phyloP scores from a whole-genome alignment of 129 eudicot species.

The Apium graveolens region DNA sequence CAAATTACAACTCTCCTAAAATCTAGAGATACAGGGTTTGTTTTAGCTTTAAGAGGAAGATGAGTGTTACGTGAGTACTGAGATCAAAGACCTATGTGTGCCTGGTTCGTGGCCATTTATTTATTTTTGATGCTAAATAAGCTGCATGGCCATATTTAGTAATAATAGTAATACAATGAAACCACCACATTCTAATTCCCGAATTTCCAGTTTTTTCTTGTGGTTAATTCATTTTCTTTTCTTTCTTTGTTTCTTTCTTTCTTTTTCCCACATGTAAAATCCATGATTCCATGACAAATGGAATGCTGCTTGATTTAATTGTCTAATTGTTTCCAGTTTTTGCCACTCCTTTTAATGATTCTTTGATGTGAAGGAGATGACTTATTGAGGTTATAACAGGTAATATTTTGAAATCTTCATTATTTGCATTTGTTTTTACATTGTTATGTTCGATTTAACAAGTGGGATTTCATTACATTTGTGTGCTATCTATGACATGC shows the following conservation, averaged over 20 bases:
- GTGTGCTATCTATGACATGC: not conserved
- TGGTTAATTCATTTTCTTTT: not conserved
- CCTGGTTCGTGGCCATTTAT: not conserved
- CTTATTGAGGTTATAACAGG: not conserved
- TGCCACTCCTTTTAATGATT: not conserved
- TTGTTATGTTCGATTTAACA: not conserved
- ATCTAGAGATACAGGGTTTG: too few species aligned
- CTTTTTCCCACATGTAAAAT: slow-evolving; percentile 1
- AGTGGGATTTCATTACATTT: not conserved
- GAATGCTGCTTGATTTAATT: not conserved
- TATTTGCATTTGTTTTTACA: not conserved
- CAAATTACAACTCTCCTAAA: too few species aligned
- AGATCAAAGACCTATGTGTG: not conserved
- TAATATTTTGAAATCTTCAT: not conserved
- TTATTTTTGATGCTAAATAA: not conserved
- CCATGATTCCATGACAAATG: not conserved
- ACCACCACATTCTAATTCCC: not conserved
- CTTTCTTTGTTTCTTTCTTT: not conserved
- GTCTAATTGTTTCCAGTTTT: not conserved
- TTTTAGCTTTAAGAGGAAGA: too few species aligned
- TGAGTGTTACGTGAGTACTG: too few species aligned
- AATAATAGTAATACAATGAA: not conserved
- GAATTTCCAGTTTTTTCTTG: not conserved
- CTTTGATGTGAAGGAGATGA: not conserved
- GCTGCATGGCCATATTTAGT: not conserved